These are phyloP conservation scores for Lenzites betulinus DNA, from an alignment of 768 basidiomycete species.

Conservation along the genomic window DNA sequence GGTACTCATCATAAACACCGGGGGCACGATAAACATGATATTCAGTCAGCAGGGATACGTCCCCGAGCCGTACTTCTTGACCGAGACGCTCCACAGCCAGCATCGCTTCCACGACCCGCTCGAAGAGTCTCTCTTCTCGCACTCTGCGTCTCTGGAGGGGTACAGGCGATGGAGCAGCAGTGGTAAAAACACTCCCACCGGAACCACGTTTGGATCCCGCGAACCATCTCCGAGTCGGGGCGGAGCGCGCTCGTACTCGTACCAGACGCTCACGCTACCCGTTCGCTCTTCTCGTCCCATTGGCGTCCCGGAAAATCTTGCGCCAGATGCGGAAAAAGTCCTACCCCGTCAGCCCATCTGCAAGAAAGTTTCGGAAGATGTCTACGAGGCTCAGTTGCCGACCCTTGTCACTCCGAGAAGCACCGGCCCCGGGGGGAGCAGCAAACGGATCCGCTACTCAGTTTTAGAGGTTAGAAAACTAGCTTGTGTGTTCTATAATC, in stretches of 20 bases:
- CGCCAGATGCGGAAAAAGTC: conserved; percentile 23
- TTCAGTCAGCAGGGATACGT: conserved; percentile 75
- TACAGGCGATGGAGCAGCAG: conserved; percentile 76
- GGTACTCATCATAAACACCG: conserved; percentile 89
- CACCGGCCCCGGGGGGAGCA: conserved; percentile 56
- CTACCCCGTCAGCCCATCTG: conserved; percentile 36
- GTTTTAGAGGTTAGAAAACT: conserved; percentile 70
- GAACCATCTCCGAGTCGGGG: conserved; percentile 25
- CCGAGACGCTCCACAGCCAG: conserved; percentile 80
- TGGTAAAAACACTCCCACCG: conserved; percentile 55
- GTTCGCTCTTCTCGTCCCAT: conserved; percentile 77
- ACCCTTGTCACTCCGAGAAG: conserved; percentile 80
- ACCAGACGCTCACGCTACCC: conserved; percentile 34
- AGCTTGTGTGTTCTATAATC: conserved; percentile 13
- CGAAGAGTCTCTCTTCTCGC: conserved; percentile 83
- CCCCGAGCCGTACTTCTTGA: conserved; percentile 86
- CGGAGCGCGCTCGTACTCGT: conserved; percentile 42
- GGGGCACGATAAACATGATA: conserved; percentile 90
- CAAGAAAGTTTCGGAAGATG: conserved; percentile 54
- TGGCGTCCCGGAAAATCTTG: conserved; percentile 42
- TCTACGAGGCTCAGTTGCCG: conserved; percentile 76
- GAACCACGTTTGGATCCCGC: conserved; percentile 18
- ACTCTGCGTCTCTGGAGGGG: conserved; percentile 75
- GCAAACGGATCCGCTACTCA: conserved; percentile 82
- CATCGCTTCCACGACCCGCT: conserved; percentile 90